Evolutionary conservation across 257 asterid genomes (phyloP), one percentile per base, ranked within the genome.

Genomic region (Thymus mandschuricus): DNA sequence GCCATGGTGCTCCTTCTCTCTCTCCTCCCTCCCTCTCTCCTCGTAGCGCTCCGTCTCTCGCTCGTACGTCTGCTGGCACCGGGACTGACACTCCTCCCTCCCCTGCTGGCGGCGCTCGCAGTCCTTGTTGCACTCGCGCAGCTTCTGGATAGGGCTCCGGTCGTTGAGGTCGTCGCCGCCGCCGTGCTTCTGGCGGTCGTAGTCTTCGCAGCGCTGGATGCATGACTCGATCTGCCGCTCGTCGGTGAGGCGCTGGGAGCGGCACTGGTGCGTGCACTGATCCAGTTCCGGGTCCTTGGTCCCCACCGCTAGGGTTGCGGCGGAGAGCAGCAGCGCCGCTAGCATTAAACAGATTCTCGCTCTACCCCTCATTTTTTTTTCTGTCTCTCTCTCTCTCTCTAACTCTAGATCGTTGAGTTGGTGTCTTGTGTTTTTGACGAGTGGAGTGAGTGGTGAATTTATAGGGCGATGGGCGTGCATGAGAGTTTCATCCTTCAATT

Each of bases 241-340:
- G 0, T 28, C 72, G 10, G 38, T 29, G 33, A 66, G 59, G 13
- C 6, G 60, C 38, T 55, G 60, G n/a, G 31, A 67, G 35, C 29
- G 44, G 83, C 88, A 83, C 27, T 75, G 77, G 27, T 73, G 77
- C 56, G 61, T 57, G 82, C 91, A 81, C 73, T 31, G 61, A 73
- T 49, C 3, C 45, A 74, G 61, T 60, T 81, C 81, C 1, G 86
- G 87, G 51, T 84, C 88, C 3, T 55, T 33, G 6, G 3, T 1
- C 35, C 71, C 79, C 3, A 62, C 57, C 29, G 80, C 66, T 0
- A 74, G 3, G n/a, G 56, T 9, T 3, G 77, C 75, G 8, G 72
- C 71, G 6, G 73, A 81, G 9, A 87, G 76, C 12, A 86, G 28
- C 62, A 88, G 4, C 0, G 81, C 67, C 33, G 71, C 7, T 10